Evolutionary conservation across 805 yeast genomes (phyloP), one percentile per base, ranked within the genome.

Genomic region (Hanseniaspora valbyensis): DNA sequence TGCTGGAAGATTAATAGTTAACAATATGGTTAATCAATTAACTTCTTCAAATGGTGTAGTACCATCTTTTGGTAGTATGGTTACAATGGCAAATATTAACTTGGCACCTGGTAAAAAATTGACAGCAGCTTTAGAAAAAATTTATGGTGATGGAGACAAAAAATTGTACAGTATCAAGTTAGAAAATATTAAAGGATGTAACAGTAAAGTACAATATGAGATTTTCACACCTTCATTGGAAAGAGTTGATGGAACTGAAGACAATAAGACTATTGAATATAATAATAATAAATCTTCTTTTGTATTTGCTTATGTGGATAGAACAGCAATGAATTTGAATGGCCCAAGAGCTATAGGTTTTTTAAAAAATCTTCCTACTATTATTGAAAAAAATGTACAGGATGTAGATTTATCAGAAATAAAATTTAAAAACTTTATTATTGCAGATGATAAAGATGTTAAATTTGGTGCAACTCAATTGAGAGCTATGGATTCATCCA

Each of bases 391-490:
- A 8, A 37, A 37, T 14, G 16, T 22, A 4, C 4, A 21, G 3
- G 8, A 21, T n/a, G 5, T 4, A 10, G n/a, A 22, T 22, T 14
- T 4, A 12, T 22, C 28, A 9, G 13, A 19, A 21, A 14, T 12
- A 37, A 37, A 10, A 8, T 4, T 34, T 7, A 34, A 16, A 34
- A 45, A 39, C 24, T 48, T 32, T 26, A n/a, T 48, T 28, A n/a
- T 40, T 13, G 44, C 44, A 10, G 51, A 48, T 40, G 51, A 48
- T 33, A 22, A 24, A 21, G 51, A 39, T 2, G 37, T 42, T 18
- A 14, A 18, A 9, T 21, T 48, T 9, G 44, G 44, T 10, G 7
- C 28, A 19, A 14, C 21, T 3, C 42, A 40, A 40, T 25, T 40
- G 14, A 48, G 41, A 25, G 34, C 8, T n/a, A 12, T 24, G 12